Evolutionary conservation across 441 rosid genomes (phyloP), one percentile per base, ranked within the genome.

Genomic region (Oxalis stricta): DNA sequence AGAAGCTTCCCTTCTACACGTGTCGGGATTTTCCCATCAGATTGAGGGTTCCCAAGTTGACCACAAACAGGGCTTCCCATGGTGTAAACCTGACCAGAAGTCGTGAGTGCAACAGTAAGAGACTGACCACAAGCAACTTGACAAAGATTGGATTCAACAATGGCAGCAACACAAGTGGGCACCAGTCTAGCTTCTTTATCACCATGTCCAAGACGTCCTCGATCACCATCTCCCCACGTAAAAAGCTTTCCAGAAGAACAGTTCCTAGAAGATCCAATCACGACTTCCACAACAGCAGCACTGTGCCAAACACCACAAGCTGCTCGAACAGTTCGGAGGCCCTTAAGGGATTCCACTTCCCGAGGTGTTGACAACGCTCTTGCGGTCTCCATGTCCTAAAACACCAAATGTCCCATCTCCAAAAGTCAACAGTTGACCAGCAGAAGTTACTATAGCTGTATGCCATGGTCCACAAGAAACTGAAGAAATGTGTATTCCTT

Each of bases 141-240:
- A 64, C 76, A 73, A 43, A 73, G 69, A 61, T 61, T 73, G 21
- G 75, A 66, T 33, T 69, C 79, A 37, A 69, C 79, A 28, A 69
- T 53, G 37, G 79, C 69, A 32, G 75, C 69, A 52, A 73, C 76
- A 42, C 76, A 73, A 41, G 76, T 73, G 26, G 79, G 79, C 42
- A 63, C 76, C 15, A 73, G 68, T 56, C 68, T 69, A 33, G 71
- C 56, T 49, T 66, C 79, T 54, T 58, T 73, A 60, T 73, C 76
- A 45, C 79, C 76, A 53, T 73, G 79, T 13, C 79, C 79, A 46
- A 73, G 79, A 48, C 76, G 66, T 41, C 79, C 71, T 61, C 64
- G 66, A 58, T 73, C 76, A 44, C 76, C 79, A 58, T 73, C 79
- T 40, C 79, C 79, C 79, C 79, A 73, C 15, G 79, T 73, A 59